Base-by-base conservation (phyloP, 352 stramenopile genomes). In the Globisporangium okanoganense region DNA sequence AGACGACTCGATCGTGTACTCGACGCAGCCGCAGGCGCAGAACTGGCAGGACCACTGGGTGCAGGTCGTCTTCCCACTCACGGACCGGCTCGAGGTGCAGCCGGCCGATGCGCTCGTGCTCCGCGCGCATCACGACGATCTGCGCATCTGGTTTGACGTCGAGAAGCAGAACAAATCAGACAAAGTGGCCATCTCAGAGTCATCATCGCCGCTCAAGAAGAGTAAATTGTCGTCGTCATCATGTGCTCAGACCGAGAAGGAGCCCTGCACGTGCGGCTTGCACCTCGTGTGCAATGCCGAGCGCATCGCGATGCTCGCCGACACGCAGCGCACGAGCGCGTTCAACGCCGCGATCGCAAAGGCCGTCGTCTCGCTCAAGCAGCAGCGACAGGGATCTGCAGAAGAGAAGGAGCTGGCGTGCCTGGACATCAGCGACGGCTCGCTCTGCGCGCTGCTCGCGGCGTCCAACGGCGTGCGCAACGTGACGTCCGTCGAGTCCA, bases 31-130 rank as follows among this genome's bases (percentile, higher is more conserved):
- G 5, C 75, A 62, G 5, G 77, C 58, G 51, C 80, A 92, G 61
- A 90, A 89, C 57, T 94, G 84, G 84, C 84, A 94, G 43, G 84
- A 94, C 52, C 82, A 94, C 66, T 94, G 82, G 84, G 82, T 92
- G 9, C 79, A 88, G 43, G 84, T 94, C 20, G 79, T 91, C 0
- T 92, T 81, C 58, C 84, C 84, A 2, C 69, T 92, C 1, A 59
- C 81, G 1, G 64, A 71, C 3, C 57, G 72, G 2, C 64, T 74
- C 8, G 48, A 64, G 0, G 68, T 80, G 14, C 6, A 35, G 9
- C 20, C 18, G 10, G 44, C 45, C 14, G 75, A 82, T 20, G 18
- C 45, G 14, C 25, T 94, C 1, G 35, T 76, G 45, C 43, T 94
- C 5, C 78, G 69, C 44, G 73, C 82, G n/a, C 71, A 83, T 61